These are phyloP conservation scores for Kodamaea ohmeri DNA, from an alignment of 1,139 yeast species.

Conservation along the genomic window DNA sequence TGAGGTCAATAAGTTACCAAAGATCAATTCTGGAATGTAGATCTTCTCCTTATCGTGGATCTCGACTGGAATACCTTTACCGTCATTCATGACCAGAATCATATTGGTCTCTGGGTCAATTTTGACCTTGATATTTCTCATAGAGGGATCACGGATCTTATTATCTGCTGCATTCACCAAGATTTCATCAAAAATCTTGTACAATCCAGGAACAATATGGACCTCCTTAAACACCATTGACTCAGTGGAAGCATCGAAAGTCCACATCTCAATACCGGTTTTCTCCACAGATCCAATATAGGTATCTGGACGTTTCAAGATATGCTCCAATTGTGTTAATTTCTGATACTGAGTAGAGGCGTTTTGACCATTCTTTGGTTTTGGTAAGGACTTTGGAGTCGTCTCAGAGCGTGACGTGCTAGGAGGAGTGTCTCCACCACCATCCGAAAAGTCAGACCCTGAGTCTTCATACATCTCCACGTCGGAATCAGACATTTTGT, in stretches of 20 bases:
- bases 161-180: conserved; percentile 98
- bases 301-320: conserved; percentile 95
- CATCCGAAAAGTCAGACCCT: conserved; percentile 10
- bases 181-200: conserved; percentile 95
- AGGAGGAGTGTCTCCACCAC: conserved; percentile 7
- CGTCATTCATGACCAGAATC: conserved; percentile 86
- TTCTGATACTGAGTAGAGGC: conserved; percentile 87
- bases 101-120: conserved; percentile 73
- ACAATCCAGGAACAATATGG: conserved; percentile 88
- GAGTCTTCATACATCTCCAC: conserved; percentile 9
- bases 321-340: conserved; percentile 92
- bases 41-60: conserved; percentile 89
- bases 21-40: conserved; percentile 93
- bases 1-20: conserved; percentile 92
- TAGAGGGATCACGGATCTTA: conserved; percentile 88
- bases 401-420: conserved; percentile 4
- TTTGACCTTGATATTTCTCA: conserved; percentile 80
- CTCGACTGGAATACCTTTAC: conserved; percentile 93
- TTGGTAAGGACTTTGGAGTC: conserved; percentile 8
- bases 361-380: conserved; percentile 16
- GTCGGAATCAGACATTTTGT: conserved; percentile 10
- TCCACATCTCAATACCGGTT: conserved; percentile 82
- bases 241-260: conserved; percentile 65
- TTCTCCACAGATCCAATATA: conserved; percentile 93
- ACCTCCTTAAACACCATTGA: conserved; percentile 73